A percentile compares a stretch with the other conserved stretches of the same genome.
These are phyloP conservation scores for Pseudofabraea citricarpa DNA, from an alignment of 2,329 filamentous ascomycete genomes.

Conservation along the genomic window DNA sequence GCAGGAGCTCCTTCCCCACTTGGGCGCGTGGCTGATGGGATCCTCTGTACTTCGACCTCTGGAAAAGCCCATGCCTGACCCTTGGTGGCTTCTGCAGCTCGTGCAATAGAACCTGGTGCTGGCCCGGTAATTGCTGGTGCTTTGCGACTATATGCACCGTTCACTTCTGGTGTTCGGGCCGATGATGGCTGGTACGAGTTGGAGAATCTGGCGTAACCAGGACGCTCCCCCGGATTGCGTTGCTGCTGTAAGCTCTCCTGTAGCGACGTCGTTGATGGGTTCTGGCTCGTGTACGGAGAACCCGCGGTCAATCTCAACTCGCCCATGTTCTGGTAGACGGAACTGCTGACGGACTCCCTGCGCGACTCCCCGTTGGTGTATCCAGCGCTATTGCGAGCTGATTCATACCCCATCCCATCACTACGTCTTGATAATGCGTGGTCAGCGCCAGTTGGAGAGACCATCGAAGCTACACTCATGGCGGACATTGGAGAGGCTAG, in stretches of 20 bases:
- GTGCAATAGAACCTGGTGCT: conserved; percentile 59
- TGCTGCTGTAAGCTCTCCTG: conserved; percentile 67
- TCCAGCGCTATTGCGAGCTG: conserved; percentile 10
- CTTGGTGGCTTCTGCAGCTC: conserved; percentile 73
- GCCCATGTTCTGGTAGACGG: conserved; percentile 67
- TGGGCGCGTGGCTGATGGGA: conserved; percentile 39
- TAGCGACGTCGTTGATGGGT: conserved; percentile 71
- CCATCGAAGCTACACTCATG: conserved; percentile 64
- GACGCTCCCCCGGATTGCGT: conserved; percentile 41
- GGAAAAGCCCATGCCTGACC: conserved; percentile 83
- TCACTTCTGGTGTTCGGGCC: conserved; percentile 47
- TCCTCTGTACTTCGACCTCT: conserved; percentile 59
- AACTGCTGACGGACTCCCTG: conserved; percentile 75
- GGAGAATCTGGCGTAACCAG: conserved; percentile 52
- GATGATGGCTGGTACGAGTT: conserved; percentile 56
- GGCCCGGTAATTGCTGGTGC: conserved; percentile 74
- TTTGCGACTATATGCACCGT: not conserved
- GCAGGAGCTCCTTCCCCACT: conserved; percentile 40
- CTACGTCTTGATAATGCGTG: conserved; percentile 19
- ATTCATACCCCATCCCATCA: not conserved
- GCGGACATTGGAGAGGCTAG: conserved; percentile 51
- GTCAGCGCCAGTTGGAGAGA: conserved; percentile 49
- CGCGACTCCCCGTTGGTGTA: conserved; percentile 41
- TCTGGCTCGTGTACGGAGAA: conserved; percentile 72
- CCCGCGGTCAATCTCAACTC: conserved; percentile 60